Evolutionary conservation across 2,329 filamentous ascomycete genomes (phyloP).

Genomic region (Endothia cerciana): DNA sequence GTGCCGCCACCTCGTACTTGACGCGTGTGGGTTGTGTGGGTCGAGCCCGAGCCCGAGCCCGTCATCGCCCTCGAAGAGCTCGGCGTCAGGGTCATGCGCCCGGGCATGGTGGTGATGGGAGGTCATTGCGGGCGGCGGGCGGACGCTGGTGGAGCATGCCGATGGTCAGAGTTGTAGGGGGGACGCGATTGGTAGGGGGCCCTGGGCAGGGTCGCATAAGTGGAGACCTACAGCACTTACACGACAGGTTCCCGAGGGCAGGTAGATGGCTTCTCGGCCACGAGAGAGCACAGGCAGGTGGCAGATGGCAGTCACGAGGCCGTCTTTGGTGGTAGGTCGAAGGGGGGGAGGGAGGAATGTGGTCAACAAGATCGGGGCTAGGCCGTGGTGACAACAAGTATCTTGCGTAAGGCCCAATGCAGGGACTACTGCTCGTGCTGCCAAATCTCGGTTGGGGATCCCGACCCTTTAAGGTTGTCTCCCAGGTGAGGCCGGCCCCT

Average conservation of each 20-base stretch:
- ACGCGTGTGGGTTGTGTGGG: constrained; percentile 58
- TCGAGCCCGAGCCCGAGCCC: constrained; percentile 37
- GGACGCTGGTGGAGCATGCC: constrained; percentile 17
- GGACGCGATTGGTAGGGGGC: constrained; percentile 15
- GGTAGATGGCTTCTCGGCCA: constrained; percentile 5
- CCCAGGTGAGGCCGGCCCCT: neutral
- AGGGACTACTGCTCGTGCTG: neutral
- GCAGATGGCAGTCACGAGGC: neutral
- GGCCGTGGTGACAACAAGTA: neutral
- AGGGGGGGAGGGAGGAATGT: neutral
- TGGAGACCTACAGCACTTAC: constrained; percentile 21
- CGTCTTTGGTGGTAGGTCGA: neutral
- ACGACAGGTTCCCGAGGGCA: neutral
- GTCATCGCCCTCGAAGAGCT: constrained; percentile 30
- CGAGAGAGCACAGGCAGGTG: neutral
- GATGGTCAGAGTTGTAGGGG: constrained; percentile 13
- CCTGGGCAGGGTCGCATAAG: constrained; percentile 4
- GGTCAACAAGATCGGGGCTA: neutral
- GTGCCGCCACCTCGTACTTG: constrained; percentile 63
- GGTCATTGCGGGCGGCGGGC: constrained; percentile 17
- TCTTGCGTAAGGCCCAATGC: neutral
- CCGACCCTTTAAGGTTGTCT: neutral
- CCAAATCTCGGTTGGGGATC: constrained; percentile 5
- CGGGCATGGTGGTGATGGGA: constrained; percentile 14
- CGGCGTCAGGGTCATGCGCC: constrained; percentile 24